phyloP scores from a whole-genome alignment of 2,329 filamentous ascomycete species.

The Periconia sp. region DNA sequence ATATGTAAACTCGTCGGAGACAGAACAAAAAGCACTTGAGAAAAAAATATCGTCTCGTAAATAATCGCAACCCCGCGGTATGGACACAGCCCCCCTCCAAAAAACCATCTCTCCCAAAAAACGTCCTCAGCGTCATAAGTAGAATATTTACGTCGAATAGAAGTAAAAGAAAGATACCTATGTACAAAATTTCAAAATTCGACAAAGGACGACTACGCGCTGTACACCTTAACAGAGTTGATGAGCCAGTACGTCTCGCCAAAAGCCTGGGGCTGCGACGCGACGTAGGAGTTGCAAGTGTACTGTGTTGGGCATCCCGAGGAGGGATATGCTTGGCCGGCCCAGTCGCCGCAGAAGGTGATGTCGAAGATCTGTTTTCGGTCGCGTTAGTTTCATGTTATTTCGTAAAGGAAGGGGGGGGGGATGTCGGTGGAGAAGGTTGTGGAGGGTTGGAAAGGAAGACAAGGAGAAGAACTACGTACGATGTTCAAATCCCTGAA shows the following conservation, averaged over 20 bases:
- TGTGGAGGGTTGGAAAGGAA: not conserved
- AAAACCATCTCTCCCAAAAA: too few species aligned
- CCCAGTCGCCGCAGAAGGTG: conserved; percentile 60
- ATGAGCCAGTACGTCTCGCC: conserved; percentile 43
- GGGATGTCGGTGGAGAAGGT: not conserved
- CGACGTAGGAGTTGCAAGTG: conserved; percentile 43
- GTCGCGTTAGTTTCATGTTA: not conserved
- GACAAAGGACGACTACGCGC: conserved; percentile 16
- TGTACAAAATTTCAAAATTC: not conserved
- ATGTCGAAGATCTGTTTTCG: conserved; percentile 48
- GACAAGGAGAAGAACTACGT: conserved; percentile 9
- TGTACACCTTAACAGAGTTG: conserved; percentile 44
- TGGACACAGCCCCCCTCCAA: too few species aligned
- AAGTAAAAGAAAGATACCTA: not conserved
- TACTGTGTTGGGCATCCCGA: conserved; percentile 32
- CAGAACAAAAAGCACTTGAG: too few species aligned
- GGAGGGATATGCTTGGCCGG: conserved; percentile 48
- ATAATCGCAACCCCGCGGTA: too few species aligned
- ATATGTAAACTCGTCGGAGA: too few species aligned
- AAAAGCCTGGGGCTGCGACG: conserved; percentile 40
- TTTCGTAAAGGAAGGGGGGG: too few species aligned
- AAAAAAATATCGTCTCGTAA: too few species aligned
- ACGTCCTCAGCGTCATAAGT: too few species aligned
- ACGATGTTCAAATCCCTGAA: conserved; percentile 43
- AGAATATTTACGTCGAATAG: not conserved